Base-by-base conservation (phyloP, 2,329 filamentous ascomycete genomes). In the Claviceps capensis region DNA sequence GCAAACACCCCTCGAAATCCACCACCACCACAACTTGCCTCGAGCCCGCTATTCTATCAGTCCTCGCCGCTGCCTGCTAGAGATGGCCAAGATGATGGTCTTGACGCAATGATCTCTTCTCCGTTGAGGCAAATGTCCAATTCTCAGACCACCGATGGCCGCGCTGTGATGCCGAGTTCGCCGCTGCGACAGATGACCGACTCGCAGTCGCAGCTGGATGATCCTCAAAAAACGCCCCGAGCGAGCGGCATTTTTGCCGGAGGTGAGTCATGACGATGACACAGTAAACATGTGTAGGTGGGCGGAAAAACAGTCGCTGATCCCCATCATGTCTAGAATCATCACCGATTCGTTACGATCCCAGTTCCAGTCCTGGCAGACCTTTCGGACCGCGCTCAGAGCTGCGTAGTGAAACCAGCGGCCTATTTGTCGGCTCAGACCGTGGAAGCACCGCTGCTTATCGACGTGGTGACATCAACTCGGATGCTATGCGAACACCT, bases 291-390 rank as follows among this genome's bases (percentile, higher is more conserved):
- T 7, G 17, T 11, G 8, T 23, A 5, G 16, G 17, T 16, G 42
- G 38, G 40, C n/a, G 43, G 3, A n/a, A 7, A 23, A 43, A 23
- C 30, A 8, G 34, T 23, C 40, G 49, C 53, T 61, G 40, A 62
- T 38, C 30, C 43, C 17, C 13, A 17, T 36, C 14, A 22, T 7
- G 40, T 17, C 16, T 59, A 95, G 91, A 90, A 62, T 97, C 91
- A 0, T 97, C 91, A 1, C 91, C 91, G 1, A 88, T 97, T 59
- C 82, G 83, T 65, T 97, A 96, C 65, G 87, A 88, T 52, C 82
- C 88, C 38, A 95, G 88, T 67, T 95, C 91, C 40, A 95, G 87
- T 63, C 88, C 88, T 26, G 82, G 81, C n/a, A 81, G 80, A 62
- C 74, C 72, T 56, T 68, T 76, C 52, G 70, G 78, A 57, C 74